These are phyloP conservation scores for Diacronema lutheri DNA, from an alignment of 78 protist genomes.

Conservation along the genomic window DNA sequence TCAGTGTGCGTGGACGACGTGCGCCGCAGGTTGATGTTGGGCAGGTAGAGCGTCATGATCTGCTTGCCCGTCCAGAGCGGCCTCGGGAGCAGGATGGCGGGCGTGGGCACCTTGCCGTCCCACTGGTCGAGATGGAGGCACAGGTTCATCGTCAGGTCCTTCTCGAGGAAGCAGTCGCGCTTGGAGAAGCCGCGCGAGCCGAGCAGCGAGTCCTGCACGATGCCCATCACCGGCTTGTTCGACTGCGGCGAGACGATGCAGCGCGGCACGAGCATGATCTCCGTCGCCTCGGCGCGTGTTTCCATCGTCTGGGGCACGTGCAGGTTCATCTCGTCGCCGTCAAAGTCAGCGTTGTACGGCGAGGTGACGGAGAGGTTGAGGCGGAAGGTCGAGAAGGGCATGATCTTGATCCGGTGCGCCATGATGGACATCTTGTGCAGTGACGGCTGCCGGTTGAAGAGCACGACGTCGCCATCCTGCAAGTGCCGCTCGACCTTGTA, in stretches of 20 bases:
- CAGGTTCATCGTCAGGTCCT: constrained; percentile 84
- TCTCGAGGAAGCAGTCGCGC: constrained; percentile 84
- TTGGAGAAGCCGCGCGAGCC: constrained; percentile 81
- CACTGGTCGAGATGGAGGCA: constrained; percentile 88
- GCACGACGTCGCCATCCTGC: constrained; percentile 91
- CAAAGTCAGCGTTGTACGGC: constrained; percentile 99
- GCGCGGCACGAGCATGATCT: constrained; percentile 95
- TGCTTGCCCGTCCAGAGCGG: constrained; percentile 99
- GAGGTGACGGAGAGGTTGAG: constrained; percentile 95
- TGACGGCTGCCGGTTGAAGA: constrained; percentile 99
- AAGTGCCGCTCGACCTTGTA: constrained; percentile 91
- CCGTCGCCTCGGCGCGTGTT: constrained; percentile 85
- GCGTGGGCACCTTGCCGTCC: constrained; percentile 89
- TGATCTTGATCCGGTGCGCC: constrained; percentile 94
- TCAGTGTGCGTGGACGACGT: constrained; percentile 29
- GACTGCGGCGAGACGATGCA: constrained; percentile 96
- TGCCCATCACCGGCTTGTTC: constrained; percentile 98
- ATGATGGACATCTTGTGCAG: constrained; percentile 99
- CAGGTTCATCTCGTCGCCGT: constrained; percentile 99
- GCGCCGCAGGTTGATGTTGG: constrained; percentile 65
- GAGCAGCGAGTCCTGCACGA: constrained; percentile 96
- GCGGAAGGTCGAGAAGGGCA: constrained; percentile 98
- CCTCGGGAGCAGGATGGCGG: constrained; percentile 97
- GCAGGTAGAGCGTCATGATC: constrained; percentile 82
- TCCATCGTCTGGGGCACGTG: constrained; percentile 96